Base-by-base conservation (phyloP, 495 filamentous ascomycete species). In the Podospora conica region DNA sequence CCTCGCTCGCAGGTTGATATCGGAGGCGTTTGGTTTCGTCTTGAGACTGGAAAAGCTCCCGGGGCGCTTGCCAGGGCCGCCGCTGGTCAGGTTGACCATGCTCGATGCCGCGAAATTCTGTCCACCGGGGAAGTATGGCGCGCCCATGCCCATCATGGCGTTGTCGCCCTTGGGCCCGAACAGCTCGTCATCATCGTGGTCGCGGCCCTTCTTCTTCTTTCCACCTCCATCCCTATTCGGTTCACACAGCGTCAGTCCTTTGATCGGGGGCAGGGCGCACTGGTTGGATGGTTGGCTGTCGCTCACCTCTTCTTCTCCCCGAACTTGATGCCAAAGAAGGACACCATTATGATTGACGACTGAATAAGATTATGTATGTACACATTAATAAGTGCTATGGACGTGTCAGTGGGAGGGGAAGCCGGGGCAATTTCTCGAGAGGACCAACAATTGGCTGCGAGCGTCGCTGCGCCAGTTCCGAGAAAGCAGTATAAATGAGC, bases 271-370 rank as follows among this genome's bases (percentile, higher is more conserved):
- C 40, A 5, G 56, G 23, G 53, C 27, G 25, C 23, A 29, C 48
- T 21, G 9, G 31, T 8, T 1, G 6, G 5, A n/a, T 3, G 15
- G 1, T 21, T 4, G 9, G 21, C 20, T 33, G 29, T 18, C 48
- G 75, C 79, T 77, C 70, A 83, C 80, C 81, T 83, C 72, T 83
- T 83, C 70, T 78, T 82, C 54, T 76, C 76, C 23, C 80, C 78
- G 58, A 83, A 73, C 70, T 78, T 80, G 68, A 81, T 73, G 59
- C 81, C 81, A 68, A 83, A 82, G 56, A 83, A 80, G 4, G 81
- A 83, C 12, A 81, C 79, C 81, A 83, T 83, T 55, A 11, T 80
- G 73, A 66, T 66, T 29, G 58, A 66, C 29, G 23, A 56, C 55
- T 63, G 55, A 15, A 27, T 23, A 53, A 48, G 29, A 59, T 21